phyloP scores from a whole-genome alignment of 148 eudicot genomes.

The Chenopodium berlandieri region DNA sequence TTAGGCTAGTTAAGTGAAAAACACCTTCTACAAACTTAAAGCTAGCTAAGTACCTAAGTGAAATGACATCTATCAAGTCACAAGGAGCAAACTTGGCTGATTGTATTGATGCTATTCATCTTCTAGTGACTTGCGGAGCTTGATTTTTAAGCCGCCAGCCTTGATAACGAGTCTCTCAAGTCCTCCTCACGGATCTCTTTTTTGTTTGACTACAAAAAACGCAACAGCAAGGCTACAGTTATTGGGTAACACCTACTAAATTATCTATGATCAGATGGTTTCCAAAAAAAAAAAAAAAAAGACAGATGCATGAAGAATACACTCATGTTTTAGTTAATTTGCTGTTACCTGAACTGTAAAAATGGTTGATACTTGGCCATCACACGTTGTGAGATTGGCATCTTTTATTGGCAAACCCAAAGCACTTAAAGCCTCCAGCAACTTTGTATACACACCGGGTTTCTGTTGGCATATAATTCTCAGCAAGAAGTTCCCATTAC shows the following conservation, averaged over 20 bases:
- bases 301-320: not conserved
- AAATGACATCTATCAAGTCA: not conserved
- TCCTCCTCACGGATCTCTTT: slow-evolving; percentile 30
- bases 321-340: not conserved
- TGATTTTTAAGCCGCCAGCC: not conserved
- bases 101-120: not conserved
- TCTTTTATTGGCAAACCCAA: slow-evolving; percentile 53
- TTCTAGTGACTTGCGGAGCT: too few species aligned
- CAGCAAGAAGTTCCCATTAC: slow-evolving; percentile 48
- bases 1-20: not conserved
- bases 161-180: slow-evolving; percentile 35
- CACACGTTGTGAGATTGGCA: slow-evolving; percentile 47
- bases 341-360: slow-evolving; percentile 48
- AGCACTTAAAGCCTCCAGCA: slow-evolving; percentile 51
- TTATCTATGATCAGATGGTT: not conserved
- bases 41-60: not conserved
- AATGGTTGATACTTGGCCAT: slow-evolving; percentile 41
- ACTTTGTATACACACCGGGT: slow-evolving; percentile 47
- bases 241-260: not conserved
- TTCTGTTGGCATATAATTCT: slow-evolving; percentile 37
- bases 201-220: slow-evolving; percentile 37
- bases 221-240: not conserved
- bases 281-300: too few species aligned
- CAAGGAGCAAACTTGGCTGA: not conserved
- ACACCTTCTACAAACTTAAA: too few species aligned